phyloP scores from a whole-genome alignment of 352 stramenopile species.

The Peronospora tabacina region DNA sequence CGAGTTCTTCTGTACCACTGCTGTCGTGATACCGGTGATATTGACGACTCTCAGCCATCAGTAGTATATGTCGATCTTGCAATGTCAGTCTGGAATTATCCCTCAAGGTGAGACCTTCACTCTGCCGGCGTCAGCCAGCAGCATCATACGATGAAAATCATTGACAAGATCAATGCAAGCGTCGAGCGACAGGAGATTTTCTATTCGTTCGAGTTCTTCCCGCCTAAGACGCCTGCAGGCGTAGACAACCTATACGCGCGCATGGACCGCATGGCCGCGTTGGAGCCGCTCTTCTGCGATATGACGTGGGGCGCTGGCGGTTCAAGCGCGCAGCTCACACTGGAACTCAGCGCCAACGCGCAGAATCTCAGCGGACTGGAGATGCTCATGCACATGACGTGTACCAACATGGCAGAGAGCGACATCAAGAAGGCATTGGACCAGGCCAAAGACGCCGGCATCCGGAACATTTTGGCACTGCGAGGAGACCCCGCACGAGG shows the following conservation, averaged over 20 bases:
- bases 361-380: slow-evolving; percentile 89
- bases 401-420: slow-evolving; percentile 96
- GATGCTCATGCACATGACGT: slow-evolving; percentile 94
- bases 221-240: slow-evolving; percentile 92
- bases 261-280: slow-evolving; percentile 93
- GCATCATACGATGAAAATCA: slow-evolving; percentile 60
- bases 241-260: slow-evolving; percentile 96
- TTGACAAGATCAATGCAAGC: slow-evolving; percentile 84
- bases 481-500: slow-evolving; percentile 93
- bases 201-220: slow-evolving; percentile 99
- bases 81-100: slow-evolving; percentile 16
- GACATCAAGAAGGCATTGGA: slow-evolving; percentile 91
- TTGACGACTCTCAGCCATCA: slow-evolving; percentile 19
- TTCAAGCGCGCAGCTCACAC: slow-evolving; percentile 92
- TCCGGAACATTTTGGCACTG: slow-evolving; percentile 98
- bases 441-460: slow-evolving; percentile 87
- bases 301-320: slow-evolving; percentile 99
- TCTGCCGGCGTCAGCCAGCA: background rate
- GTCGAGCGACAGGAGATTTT: slow-evolving; percentile 80
- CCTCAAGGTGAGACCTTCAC: slow-evolving; percentile 3
- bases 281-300: slow-evolving; percentile 95
- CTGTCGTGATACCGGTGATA: slow-evolving; percentile 1
- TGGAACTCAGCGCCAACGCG: slow-evolving; percentile 90
- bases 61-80: background rate
- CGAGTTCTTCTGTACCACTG: background rate